phyloP scores from a whole-genome alignment of 164 flowering plant genomes.

The Santalum album region DNA sequence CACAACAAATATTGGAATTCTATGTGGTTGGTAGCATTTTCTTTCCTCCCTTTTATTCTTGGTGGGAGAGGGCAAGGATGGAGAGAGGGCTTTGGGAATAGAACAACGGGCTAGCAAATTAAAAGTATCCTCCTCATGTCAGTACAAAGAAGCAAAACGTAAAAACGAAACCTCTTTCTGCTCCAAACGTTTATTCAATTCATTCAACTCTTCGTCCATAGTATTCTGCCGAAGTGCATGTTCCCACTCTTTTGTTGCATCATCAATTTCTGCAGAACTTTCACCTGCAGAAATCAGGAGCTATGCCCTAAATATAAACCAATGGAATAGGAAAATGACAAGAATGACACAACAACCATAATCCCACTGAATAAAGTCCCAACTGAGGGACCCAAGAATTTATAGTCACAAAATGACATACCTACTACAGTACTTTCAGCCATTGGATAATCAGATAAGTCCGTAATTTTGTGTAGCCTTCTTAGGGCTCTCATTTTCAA shows the following conservation, averaged over 20 bases:
- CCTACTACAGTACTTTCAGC: background rate
- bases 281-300: background rate
- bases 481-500: background rate
- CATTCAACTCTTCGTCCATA: slow-evolving; percentile 1
- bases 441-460: background rate
- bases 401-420: background rate
- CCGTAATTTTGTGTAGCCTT: background rate
- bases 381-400: background rate
- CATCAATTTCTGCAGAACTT: background rate
- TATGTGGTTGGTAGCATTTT: too few species aligned
- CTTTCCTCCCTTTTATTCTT: too few species aligned
- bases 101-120: too few species aligned
- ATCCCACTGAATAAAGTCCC: background rate
- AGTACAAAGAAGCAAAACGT: background rate
- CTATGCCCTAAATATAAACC: background rate
- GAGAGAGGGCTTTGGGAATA: too few species aligned
- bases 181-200: background rate
- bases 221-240: background rate
- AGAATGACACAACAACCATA: background rate
- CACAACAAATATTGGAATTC: too few species aligned
- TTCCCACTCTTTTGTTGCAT: background rate
- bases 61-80: too few species aligned
- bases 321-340: too few species aligned
- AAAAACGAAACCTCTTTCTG: background rate
- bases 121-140: background rate